Base-by-base conservation (phyloP, 2,329 filamentous ascomycete genomes). In the Diaporthe caulivora region DNA sequence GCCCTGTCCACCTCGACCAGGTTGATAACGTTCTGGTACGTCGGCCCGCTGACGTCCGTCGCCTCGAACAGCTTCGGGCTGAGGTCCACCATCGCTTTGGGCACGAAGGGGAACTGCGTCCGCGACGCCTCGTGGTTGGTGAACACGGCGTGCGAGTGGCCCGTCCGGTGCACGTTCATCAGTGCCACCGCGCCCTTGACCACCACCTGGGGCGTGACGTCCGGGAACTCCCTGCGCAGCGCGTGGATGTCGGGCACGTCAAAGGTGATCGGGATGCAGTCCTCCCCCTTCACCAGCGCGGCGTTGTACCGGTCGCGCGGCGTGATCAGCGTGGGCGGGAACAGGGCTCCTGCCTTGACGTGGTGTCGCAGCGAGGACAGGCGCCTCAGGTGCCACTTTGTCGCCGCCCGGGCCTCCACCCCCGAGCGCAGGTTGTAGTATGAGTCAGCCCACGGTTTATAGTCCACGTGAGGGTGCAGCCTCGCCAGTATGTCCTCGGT, bases 71-170 rank as follows among this genome's bases (percentile, higher is more conserved):
- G 62, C 11, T 42, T 57, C 21, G 70, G 62, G 44, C 71, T 74
- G 10, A 72, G 44, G 9, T 71, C 72, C n/a, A 51, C 67, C 40
- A 75, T 54, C 31, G 72, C 55, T 40, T 60, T 68, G 1, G 75
- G 57, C 6, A 76, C 29, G 34, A 77, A 76, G 2, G 76, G 76
- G 58, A 75, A 77, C 9, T 37, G n/a, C 2, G 75, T 73, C 47
- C 76, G 73, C 1, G 74, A 73, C 1, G 75, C 76, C 40, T 77
- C 75, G 29, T 70, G 67, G 55, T 76, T 77, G 6, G 57, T 65
- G 54, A 77, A 77, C 1, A 77, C 37, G n/a, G 76, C 76, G 71
- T 77, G 75, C 24, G 74, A 69, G 54, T 76, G 69, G 3, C 74
- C 74, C 26, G 75, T 77, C n/a, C 71, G 75, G 40, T 70, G 34